Evolutionary conservation across 1,139 yeast species (phyloP).

Genomic region (Yamadazyma oceani): DNA sequence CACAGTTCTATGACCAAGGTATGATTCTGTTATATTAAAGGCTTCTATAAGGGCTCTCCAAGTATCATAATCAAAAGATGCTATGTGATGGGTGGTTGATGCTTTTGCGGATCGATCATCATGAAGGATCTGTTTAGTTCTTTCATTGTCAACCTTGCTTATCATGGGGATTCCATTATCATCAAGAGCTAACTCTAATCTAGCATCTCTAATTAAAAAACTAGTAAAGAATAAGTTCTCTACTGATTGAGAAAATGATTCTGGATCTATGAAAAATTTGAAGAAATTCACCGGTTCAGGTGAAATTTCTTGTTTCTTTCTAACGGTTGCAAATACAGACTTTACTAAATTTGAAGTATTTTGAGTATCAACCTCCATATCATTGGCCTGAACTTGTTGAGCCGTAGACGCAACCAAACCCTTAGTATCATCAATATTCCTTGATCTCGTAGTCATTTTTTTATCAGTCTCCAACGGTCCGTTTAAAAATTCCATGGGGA

Average conservation of each 20-base stretch:
- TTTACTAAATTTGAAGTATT: slow-evolving; percentile 65
- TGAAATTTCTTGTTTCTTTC: slow-evolving; percentile 22
- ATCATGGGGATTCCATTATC: slow-evolving; percentile 47
- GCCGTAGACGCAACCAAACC: slow-evolving; percentile 49
- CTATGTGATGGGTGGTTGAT: slow-evolving; percentile 60
- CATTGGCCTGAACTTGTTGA: slow-evolving; percentile 49
- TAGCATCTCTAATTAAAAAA: slow-evolving; percentile 75
- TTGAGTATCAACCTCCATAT: slow-evolving; percentile 49
- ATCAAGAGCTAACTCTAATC: slow-evolving; percentile 49
- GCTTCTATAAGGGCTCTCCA: slow-evolving; percentile 58
- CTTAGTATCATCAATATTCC: slow-evolving; percentile 45
- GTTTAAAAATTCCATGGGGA: slow-evolving; percentile 58
- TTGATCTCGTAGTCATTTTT: slow-evolving; percentile 35
- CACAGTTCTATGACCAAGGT: slow-evolving; percentile 46
- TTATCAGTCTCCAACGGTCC: slow-evolving; percentile 74
- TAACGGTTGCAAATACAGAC: slow-evolving; percentile 41
- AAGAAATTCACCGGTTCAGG: slow-evolving; percentile 54
- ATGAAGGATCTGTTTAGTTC: slow-evolving; percentile 4
- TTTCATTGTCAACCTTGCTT: slow-evolving; percentile 16
- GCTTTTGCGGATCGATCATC: slow-evolving; percentile 11
- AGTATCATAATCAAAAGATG: slow-evolving; percentile 63
- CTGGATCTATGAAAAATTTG: slow-evolving; percentile 70
- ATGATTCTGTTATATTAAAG: slow-evolving; percentile 54
- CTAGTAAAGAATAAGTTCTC: slow-evolving; percentile 84
- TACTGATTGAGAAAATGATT: slow-evolving; percentile 72